Evolutionary conservation across 768 basidiomycete genomes (phyloP), one percentile per base, ranked within the genome.

Genomic region (Lentinula guzmanii): DNA sequence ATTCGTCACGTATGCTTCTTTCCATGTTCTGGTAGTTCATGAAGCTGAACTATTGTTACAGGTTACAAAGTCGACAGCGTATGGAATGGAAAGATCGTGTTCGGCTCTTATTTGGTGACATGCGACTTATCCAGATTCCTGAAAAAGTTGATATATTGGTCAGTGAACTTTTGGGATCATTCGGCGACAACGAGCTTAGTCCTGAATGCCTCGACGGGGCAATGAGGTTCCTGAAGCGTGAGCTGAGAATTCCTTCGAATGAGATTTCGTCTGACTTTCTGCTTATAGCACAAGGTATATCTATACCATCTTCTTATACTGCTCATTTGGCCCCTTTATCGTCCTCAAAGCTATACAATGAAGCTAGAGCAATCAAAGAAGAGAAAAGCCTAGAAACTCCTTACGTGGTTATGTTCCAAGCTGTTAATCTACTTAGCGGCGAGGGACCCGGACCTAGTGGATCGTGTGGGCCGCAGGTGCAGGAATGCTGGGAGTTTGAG

Each of bases 131-230:
- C 48, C 79, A 87, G 8, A 74, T 96, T 1, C 95, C 96, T 5
- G 93, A 97, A 67, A 81, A 83, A 65, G 94, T 86, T 33, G 97
- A 98, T 72, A 93, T 99, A 64, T 77, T 99, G 61, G 89, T 99
- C 68, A 96, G 91, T 75, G 97, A 99, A 72, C 82, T 99, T 21
- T 75, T 99, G 67, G 97, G 97, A 3, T 95, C 93, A 4, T 98
- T 99, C 76, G 97, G 96, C 1, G 97, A 99, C 74, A 99, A 99
- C 63, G 97, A 99, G 72, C 84, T 98, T 52, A 95, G 94, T 70
- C 97, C 97, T 0, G 97, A 99, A 73, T 99, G 97, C 74, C 78
- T 99, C 39, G 97, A 99, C 70, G 97, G 97, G 11, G 95, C 93
- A 8, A 86, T 90, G 84, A 79, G 96, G 52, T 95, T 94, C 70